These are phyloP conservation scores for Naganishia sp. DNA, from an alignment of 1,284 basidiomycete species.

Conservation along the genomic window DNA sequence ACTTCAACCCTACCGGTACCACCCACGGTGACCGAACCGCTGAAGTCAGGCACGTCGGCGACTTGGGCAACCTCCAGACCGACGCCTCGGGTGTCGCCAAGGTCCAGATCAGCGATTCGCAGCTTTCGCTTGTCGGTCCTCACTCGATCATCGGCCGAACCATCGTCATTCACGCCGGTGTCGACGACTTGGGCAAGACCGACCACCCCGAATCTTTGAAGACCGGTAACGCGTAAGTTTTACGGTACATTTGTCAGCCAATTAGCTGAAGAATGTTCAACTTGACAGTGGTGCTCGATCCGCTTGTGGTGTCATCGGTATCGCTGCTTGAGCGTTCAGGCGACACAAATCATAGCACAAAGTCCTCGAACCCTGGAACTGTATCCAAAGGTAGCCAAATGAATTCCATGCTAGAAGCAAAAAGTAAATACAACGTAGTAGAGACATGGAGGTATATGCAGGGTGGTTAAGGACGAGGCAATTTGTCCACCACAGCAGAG, in stretches of 20 bases:
- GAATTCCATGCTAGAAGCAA: too few relatives aligned
- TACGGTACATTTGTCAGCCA: neutral
- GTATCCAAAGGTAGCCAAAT: slow-evolving; percentile 6
- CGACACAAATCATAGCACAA: neutral
- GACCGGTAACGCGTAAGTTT: slow-evolving; percentile 65
- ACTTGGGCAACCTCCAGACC: slow-evolving; percentile 71
- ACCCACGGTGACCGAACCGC: slow-evolving; percentile 68
- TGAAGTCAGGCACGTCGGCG: slow-evolving; percentile 68
- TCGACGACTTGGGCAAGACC: slow-evolving; percentile 73
- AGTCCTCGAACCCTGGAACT: neutral
- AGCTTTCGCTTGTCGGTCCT: slow-evolving; percentile 69
- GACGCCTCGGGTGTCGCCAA: slow-evolving; percentile 63
- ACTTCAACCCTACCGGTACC: slow-evolving; percentile 71
- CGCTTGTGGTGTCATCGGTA: slow-evolving; percentile 75
- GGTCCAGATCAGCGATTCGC: slow-evolving; percentile 62
- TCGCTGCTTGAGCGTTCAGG: slow-evolving; percentile 28
- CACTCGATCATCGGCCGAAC: slow-evolving; percentile 68
- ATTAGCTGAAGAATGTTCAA: neutral
- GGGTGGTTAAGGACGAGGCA: neutral
- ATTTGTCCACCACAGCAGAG: neutral
- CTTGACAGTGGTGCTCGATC: slow-evolving; percentile 59
- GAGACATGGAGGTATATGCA: too few relatives aligned
- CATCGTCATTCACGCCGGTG: slow-evolving; percentile 67
- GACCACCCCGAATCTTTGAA: slow-evolving; percentile 66
- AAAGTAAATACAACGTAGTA: neutral